phyloP scores from a whole-genome alignment of 192 early-diverging fungal genomes.

The Mortierella claussenii region DNA sequence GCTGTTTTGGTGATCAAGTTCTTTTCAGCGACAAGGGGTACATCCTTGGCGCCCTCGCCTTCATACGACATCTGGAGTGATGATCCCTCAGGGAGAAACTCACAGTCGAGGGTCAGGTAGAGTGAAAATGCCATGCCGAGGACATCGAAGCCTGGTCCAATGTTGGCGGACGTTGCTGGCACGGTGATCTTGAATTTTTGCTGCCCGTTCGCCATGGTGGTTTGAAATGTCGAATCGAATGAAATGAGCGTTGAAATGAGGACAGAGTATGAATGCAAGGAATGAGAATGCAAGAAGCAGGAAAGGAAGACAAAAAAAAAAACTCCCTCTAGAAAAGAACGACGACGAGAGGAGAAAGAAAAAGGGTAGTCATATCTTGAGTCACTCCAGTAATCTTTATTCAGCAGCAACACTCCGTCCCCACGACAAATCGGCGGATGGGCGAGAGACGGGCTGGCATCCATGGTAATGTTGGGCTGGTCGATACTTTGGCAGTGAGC shows the following conservation, averaged over 20 bases:
- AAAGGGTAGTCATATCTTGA: constrained; percentile 14
- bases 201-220: constrained; percentile 18
- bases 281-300: background rate
- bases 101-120: constrained; percentile 78
- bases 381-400: background rate
- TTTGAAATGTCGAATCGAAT: constrained; percentile 1
- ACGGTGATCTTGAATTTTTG: constrained; percentile 77
- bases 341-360: background rate
- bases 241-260: background rate
- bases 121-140: constrained; percentile 93
- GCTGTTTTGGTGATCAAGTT: constrained; percentile 96
- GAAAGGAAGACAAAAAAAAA: background rate
- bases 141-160: constrained; percentile 98
- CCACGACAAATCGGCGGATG: too few species aligned
- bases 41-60: constrained; percentile 76
- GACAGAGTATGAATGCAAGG: background rate
- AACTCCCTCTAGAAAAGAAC: too few species aligned
- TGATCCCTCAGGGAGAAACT: constrained; percentile 29
- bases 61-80: constrained; percentile 64
- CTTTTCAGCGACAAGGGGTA: constrained; percentile 79
- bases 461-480: too few species aligned
- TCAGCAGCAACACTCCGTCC: too few species aligned
- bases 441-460: too few species aligned
- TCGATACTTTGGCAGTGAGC: too few species aligned
- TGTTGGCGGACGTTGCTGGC: constrained; percentile 97